Evolutionary conservation across 2,329 filamentous ascomycete genomes (phyloP).

Genomic region (Arachnomyces sp.): DNA sequence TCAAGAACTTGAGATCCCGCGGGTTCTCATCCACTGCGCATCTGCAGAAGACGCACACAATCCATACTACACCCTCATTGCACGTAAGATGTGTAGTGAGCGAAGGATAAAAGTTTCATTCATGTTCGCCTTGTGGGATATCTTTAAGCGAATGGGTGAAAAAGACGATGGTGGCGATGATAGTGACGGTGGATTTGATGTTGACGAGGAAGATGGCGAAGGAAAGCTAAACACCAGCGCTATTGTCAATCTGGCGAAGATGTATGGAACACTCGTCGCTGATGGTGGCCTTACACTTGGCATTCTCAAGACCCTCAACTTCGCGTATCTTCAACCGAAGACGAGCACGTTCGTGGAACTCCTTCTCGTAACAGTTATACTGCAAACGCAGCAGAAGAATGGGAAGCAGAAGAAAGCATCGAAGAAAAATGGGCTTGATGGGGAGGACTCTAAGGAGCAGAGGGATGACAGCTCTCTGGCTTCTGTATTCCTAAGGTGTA

Average conservation of each 20-base stretch:
- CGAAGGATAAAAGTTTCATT: conserved; percentile 71
- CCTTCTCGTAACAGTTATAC: conserved; percentile 65
- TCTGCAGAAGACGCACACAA: conserved; percentile 81
- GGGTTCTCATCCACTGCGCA: conserved; percentile 78
- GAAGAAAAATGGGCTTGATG: conserved; percentile 17
- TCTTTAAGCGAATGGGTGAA: conserved; percentile 81
- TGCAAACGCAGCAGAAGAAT: conserved; percentile 52
- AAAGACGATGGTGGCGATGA: conserved; percentile 55
- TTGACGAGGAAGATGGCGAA: conserved; percentile 40
- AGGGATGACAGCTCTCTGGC: conserved; percentile 52
- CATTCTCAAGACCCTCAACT: conserved; percentile 58
- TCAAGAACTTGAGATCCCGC: conserved; percentile 77
- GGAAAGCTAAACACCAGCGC: conserved; percentile 46
- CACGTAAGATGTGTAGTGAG: conserved; percentile 60
- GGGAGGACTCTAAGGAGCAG: conserved; percentile 17
- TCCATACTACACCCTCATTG: conserved; percentile 84
- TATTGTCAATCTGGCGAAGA: conserved; percentile 59
- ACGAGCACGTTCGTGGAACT: conserved; percentile 73
- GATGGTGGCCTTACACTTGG: conserved; percentile 52
- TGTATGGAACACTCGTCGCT: conserved; percentile 56
- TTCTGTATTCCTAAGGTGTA: conserved; percentile 58
- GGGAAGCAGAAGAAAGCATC: conserved; percentile 13
- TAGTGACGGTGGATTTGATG: conserved; percentile 47
- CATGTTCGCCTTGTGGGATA: conserved; percentile 76
- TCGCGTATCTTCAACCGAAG: conserved; percentile 67